Percentiles rank a stretch among this genome's conserved stretches.
Evolutionary conservation across 1,284 basidiomycete species (phyloP).

Genomic region (Clitocybe nebularis): DNA sequence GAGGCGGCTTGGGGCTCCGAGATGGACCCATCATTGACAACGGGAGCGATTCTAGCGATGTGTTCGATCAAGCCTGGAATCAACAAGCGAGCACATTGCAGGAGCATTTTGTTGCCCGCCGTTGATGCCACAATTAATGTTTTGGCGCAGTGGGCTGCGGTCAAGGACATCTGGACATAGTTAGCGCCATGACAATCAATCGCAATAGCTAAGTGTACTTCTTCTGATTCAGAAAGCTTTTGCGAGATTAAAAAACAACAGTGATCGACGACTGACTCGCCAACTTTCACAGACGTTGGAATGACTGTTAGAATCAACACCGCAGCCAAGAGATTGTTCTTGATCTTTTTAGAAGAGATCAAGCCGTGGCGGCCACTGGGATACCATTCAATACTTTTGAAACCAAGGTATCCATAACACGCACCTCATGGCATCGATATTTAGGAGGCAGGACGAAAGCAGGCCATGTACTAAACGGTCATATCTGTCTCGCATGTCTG

Average conservation of each 20-base stretch:
- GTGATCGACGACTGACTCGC: slow-evolving; percentile 78
- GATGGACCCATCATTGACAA: slow-evolving; percentile 49
- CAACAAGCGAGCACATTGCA: slow-evolving; percentile 69
- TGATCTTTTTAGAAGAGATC: slow-evolving; percentile 80
- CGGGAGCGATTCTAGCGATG: slow-evolving; percentile 64
- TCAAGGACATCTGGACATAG: slow-evolving; percentile 58
- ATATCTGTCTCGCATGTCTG: slow-evolving; percentile 41
- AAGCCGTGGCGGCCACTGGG: slow-evolving; percentile 75
- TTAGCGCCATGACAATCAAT: not conserved
- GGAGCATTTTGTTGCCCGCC: slow-evolving; percentile 62
- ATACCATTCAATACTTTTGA: slow-evolving; percentile 7
- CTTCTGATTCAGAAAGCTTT: slow-evolving; percentile 62
- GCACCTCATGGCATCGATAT: slow-evolving; percentile 90
- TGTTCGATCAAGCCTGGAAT: slow-evolving; percentile 80
- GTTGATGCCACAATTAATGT: slow-evolving; percentile 71
- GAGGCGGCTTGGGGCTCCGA: slow-evolving; percentile 57
- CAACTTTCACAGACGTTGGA: slow-evolving; percentile 65
- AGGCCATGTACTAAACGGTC: slow-evolving; percentile 78
- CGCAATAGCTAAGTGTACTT: slow-evolving; percentile 44
- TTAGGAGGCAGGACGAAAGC: slow-evolving; percentile 79
- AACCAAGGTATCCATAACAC: slow-evolving; percentile 20
- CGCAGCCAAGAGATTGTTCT: slow-evolving; percentile 85
- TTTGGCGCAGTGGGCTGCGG: slow-evolving; percentile 85
- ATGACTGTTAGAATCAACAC: slow-evolving; percentile 85
- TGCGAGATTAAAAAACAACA: slow-evolving; percentile 83